Evolutionary conservation across 2,329 filamentous ascomycete genomes (phyloP), one percentile per base, ranked within the genome.

Genomic region (Fusarium camptoceras): DNA sequence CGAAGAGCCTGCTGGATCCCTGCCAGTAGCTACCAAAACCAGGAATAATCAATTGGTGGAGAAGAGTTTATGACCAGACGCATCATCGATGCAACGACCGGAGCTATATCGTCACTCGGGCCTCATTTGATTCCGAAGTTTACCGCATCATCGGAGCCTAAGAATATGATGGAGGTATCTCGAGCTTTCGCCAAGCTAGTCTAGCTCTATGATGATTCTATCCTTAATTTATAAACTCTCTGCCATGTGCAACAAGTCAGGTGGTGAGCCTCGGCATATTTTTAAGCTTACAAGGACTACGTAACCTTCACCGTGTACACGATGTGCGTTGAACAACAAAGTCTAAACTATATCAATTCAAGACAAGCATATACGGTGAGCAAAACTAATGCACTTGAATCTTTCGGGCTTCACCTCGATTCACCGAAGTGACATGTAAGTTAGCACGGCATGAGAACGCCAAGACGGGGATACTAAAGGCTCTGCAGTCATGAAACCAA

Each of bases 331-430:
- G 8, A 37, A 31, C 11, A 24, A 16, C 18, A 12, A 8, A 16
- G 41, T 43, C 41, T 24, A 43, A 22, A 16, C 9, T 43, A 16
- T 15, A 43, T 18, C 22, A 24, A 41, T 41, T 11, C 10, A 53
- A 51, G 24, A 51, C 24, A 41, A 41, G 18, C 24, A 53, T 27
- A 42, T 15, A 53, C 37, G 34, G 15, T 18, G 34, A 46, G 22
- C 9, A n/a, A 50, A 16, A 46, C 10, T 6, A 24, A 50, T 37
- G 24, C 24, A 37, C 8, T 27, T 39, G 22, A n/a, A 50, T 49
- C 15, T 63, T 14, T 43, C 49, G 50, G 58, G 39, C 55, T 24
- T 71, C 68, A 71, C 64, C 68, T 70, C 64, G 18, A 48, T 53
- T 68, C 64, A 71, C 68, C 68, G 67, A 60, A 18, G 34, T 47